Percentiles rank a stretch among this genome's conserved stretches.
These are phyloP conservation scores for Bauhinia variegata DNA, from an alignment of 306 rosid species.

Conservation along the genomic window DNA sequence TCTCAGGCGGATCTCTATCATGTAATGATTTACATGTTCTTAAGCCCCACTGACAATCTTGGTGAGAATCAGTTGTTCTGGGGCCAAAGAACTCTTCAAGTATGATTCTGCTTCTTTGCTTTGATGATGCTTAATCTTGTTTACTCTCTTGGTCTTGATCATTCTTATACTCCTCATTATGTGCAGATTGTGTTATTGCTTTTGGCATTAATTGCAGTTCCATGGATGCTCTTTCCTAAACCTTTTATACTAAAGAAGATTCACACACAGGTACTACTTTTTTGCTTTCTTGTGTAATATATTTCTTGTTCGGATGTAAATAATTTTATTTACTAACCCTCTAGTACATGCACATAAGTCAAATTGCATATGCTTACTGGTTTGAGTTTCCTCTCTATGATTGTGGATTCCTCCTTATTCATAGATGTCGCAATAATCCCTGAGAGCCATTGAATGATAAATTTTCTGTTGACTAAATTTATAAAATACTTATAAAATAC, in stretches of 20 bases:
- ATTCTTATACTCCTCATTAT: conserved; percentile 39
- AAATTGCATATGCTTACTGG: no score
- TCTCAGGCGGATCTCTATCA: conserved; percentile 99
- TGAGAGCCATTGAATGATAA: conserved; percentile 17
- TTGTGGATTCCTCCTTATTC: conserved; percentile 8
- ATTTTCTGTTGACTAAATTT: conserved; percentile 25
- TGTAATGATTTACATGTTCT: conserved; percentile 99
- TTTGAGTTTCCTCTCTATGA: conserved; percentile 32
- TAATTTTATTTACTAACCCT: no score
- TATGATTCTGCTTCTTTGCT: conserved; percentile 43
- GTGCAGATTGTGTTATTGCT: conserved; percentile 90
- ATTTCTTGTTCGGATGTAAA: conserved; percentile 19
- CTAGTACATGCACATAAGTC: no score
- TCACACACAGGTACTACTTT: conserved; percentile 73
- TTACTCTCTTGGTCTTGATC: conserved; percentile 22
- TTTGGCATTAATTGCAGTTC: conserved; percentile 90
- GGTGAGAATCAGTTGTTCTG: conserved; percentile 95
- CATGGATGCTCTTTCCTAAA: conserved; percentile 99
- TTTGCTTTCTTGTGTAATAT: conserved; percentile 30
- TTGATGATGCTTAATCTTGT: conserved; percentile 21
- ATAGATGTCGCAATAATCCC: conserved; percentile 15
- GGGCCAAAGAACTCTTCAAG: conserved; percentile 99
- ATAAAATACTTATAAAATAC: conserved; percentile 1
- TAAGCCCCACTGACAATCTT: conserved; percentile 89
- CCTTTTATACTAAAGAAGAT: conserved; percentile 91